Evolutionary conservation across 2,329 filamentous ascomycete species (phyloP), one percentile per base, ranked within the genome.

Genomic region (Nemania sp.): DNA sequence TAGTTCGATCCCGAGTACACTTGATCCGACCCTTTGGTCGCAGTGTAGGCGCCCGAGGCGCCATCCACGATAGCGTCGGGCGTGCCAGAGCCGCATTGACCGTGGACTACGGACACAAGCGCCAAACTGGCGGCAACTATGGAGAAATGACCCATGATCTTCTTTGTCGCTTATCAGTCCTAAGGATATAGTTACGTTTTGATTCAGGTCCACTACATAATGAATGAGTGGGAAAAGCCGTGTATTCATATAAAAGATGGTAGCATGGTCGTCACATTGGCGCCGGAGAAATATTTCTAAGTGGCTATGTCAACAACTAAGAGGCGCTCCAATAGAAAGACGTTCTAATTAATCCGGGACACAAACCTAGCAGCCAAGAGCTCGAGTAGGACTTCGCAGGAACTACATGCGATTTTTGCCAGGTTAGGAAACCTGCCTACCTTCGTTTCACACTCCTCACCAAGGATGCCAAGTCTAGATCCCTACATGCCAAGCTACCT

Each of bases 1-100:
- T 88, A 88, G 78, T 87, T 82, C 18, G 81, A 80, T 29, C 87
- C 87, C 0, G 82, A 78, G 78, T 88, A 89, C 15, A 88, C 79
- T 13, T 80, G 53, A 67, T 80, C 1, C 78, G 81, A 62, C 86
- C 84, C 38, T 68, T 71, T 54, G 26, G 62, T 69, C 2, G 74
- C 74, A 10, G 64, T 74, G 55, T 72, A 76, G 8, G 73, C 71
- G 32, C 55, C 69, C 3, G 68, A 72, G 26, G 69, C 70, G 32
- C 74, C 74, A 1, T 72, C 70, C 22, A 76, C 74, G 5, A 61
- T 70, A 2, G 73, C 73, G 26, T 75, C 67, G 8, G 74, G 73
- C 2, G 68, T 68, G 26, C 73, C 73, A 1, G 69, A 69, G n/a
- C 74, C 73, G 49, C 74, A 76, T 24, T 71, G 66, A 22, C 80